Percentiles rank a stretch among this genome's conserved stretches.
Conservation (phyloP, 1,139 yeast species). For the Suhomyces bokatorum region DNA sequence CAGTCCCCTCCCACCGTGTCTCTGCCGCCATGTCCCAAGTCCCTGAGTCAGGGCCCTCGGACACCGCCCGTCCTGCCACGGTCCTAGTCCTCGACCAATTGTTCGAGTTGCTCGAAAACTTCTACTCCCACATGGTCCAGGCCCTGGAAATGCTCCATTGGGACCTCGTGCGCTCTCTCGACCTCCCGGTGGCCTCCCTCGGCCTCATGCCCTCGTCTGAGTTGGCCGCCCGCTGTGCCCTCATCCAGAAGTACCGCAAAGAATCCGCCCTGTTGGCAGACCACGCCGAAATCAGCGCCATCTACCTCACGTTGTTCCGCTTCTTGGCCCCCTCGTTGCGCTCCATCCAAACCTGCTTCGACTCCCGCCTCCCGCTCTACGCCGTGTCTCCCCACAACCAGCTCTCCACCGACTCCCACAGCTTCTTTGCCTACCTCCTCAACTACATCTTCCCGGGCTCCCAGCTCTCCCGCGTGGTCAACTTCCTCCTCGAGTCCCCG, state of each 20-base stretch:
- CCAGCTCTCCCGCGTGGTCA: constrained; percentile 6
- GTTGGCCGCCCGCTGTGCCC: constrained; percentile 10
- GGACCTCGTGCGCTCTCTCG: constrained; percentile 9
- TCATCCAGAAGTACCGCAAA: constrained; percentile 14
- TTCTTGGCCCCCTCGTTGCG: constrained; percentile 12
- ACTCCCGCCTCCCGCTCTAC: neutral
- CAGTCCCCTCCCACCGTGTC: neutral
- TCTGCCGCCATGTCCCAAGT: constrained; percentile 1
- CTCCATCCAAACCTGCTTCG: neutral
- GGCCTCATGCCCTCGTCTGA: constrained; percentile 9
- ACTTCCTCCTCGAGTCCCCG: constrained; percentile 7
- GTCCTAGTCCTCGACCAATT: constrained; percentile 13
- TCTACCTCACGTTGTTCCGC: constrained; percentile 13
- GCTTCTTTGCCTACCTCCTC: constrained; percentile 11
- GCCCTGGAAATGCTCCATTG: constrained; percentile 11
- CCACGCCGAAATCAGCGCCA: constrained; percentile 10
- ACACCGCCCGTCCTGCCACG: constrained; percentile 1
- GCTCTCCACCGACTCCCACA: constrained; percentile 2
- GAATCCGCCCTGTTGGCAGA: constrained; percentile 8
- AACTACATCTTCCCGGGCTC: constrained; percentile 12
- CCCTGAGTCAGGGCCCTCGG: constrained; percentile 2
- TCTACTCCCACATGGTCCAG: constrained; percentile 13
- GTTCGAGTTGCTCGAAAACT: constrained; percentile 11
- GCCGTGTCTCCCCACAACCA: neutral
- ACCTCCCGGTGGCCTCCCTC: constrained; percentile 5